phyloP scores from a whole-genome alignment of 176 grass and related monocot species.

The Chrysopogon serrulatus region DNA sequence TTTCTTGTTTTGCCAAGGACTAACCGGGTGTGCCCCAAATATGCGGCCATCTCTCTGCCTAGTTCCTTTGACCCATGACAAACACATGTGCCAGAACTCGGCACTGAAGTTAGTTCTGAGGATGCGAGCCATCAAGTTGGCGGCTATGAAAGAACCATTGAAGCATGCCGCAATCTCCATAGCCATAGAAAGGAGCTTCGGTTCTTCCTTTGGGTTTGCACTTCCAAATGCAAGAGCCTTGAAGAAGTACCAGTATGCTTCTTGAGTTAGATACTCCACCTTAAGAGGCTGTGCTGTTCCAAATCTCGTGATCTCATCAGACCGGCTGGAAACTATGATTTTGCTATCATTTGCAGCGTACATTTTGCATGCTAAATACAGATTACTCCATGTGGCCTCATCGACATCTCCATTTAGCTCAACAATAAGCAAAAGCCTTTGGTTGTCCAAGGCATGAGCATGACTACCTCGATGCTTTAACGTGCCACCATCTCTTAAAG shows the following conservation, averaged over 20 bases:
- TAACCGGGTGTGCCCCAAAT: not conserved
- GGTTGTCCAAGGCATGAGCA: not conserved
- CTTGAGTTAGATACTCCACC: not conserved
- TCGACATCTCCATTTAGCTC: not conserved
- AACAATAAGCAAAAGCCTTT: not conserved
- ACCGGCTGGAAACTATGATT: not conserved
- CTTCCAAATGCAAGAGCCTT: not conserved
- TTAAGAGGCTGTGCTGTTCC: not conserved
- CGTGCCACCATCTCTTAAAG: not conserved
- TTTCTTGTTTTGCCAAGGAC: not conserved
- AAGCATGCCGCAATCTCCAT: not conserved
- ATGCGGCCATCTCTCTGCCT: not conserved
- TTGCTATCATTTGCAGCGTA: not conserved
- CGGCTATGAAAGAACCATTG: not conserved
- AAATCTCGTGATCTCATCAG: not conserved
- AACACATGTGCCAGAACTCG: not conserved
- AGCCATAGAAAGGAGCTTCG: not conserved
- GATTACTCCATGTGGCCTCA: not conserved
- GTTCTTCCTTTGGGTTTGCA: not conserved
- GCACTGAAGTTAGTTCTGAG: not conserved
- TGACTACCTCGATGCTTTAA: not conserved
- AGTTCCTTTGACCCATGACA: not conserved
- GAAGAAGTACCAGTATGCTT: not conserved
- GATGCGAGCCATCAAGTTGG: fast-evolving
- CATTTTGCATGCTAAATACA: not conserved